These are phyloP conservation scores for Colletotrichum paranaense DNA, from an alignment of 2,329 filamentous ascomycete genomes.

Conservation along the genomic window DNA sequence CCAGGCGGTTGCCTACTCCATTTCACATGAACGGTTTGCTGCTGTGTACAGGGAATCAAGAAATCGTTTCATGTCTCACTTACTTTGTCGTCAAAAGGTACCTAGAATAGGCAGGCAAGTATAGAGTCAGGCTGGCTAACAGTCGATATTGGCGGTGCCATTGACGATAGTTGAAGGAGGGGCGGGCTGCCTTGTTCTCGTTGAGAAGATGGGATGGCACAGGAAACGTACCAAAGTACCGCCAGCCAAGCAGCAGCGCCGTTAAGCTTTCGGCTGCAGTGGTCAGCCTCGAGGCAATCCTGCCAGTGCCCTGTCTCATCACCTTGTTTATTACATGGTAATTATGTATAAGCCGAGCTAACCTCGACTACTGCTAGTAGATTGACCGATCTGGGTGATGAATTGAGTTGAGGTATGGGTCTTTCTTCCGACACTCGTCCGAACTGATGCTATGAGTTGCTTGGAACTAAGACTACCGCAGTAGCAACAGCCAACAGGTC, in stretches of 20 bases:
- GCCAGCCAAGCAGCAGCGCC: neutral
- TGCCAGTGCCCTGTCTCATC: neutral
- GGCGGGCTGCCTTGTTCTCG: neutral
- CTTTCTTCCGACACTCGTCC: constrained; percentile 4
- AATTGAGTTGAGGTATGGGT: constrained; percentile 1
- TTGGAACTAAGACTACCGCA: neutral
- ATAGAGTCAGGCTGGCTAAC: neutral
- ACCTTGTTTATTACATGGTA: neutral
- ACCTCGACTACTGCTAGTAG: neutral
- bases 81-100: neutral
- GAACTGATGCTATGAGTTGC: neutral
- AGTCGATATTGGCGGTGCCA: constrained; percentile 5
- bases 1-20: neutral
- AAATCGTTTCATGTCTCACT: neutral
- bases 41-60: neutral
- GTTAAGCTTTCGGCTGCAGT: neutral
- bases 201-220: constrained; percentile 20
- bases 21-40: neutral
- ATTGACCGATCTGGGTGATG: neutral
- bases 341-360: neutral
- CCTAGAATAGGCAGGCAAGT: neutral
- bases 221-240: neutral
- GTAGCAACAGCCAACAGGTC: neutral
- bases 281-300: neutral
- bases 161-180: neutral